These are phyloP conservation scores for Mayamaea pseudoterrestris DNA, from an alignment of 108 stramenopile species.

Conservation along the genomic window DNA sequence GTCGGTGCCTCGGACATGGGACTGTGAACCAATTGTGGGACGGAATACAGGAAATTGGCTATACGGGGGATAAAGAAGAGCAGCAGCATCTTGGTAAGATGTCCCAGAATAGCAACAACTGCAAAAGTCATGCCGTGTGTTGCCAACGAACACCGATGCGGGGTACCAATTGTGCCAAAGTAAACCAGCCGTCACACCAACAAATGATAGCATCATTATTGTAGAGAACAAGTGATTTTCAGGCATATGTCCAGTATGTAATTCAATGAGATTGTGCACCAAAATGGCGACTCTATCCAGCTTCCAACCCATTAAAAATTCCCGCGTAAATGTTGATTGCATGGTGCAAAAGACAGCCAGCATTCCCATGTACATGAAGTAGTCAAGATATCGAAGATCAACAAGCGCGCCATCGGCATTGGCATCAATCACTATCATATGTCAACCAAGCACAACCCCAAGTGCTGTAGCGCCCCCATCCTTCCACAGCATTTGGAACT, in stretches of 20 bases:
- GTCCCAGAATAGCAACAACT: conserved; percentile 89
- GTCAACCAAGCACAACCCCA: conserved; percentile 27
- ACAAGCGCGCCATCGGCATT: conserved; percentile 63
- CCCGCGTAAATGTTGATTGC: conserved; percentile 87
- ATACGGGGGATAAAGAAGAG: conserved; percentile 96
- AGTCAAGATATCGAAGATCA: conserved; percentile 77
- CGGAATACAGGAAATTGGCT: conserved; percentile 87
- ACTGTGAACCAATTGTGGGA: conserved; percentile 96
- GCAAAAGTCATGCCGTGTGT: conserved; percentile 98
- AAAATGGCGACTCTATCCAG: conserved; percentile 77
- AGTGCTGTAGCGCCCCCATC: conserved; percentile 38
- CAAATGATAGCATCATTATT: conserved; percentile 74
- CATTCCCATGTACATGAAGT: conserved; percentile 92
- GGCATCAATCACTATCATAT: conserved; percentile 51
- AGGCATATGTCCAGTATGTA: conserved; percentile 16
- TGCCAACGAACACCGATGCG: conserved; percentile 92
- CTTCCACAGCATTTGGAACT: conserved; percentile 60
- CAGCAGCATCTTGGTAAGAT: conserved; percentile 94
- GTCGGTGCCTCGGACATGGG: conserved; percentile 92
- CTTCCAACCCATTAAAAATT: too few relatives aligned
- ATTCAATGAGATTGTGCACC: conserved; percentile 71
- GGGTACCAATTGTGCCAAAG: conserved; percentile 93
- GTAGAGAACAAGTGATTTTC: conserved; percentile 83
- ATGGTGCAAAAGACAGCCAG: conserved; percentile 99
- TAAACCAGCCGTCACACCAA: conserved; percentile 77